Evolutionary conservation across 1,139 yeast species (phyloP).

Genomic region (Diutina scorzettiae): DNA sequence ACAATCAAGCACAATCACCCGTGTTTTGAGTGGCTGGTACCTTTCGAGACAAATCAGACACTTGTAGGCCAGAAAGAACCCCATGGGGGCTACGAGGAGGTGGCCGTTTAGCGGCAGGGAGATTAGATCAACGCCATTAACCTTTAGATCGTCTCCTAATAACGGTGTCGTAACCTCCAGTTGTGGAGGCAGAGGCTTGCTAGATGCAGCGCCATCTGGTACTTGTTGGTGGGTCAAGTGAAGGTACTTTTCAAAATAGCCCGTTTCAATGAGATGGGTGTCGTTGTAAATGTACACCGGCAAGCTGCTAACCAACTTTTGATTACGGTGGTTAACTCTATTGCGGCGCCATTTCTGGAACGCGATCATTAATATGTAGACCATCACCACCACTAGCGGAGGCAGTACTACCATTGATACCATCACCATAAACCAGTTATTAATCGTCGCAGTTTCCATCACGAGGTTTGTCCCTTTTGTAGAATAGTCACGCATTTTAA

Average conservation of each 20-base stretch:
- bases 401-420: constrained; percentile 34
- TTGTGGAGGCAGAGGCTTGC: background rate
- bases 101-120: constrained; percentile 4
- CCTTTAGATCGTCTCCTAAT: background rate
- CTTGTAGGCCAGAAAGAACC: constrained; percentile 29
- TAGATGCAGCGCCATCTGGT: too few relatives aligned
- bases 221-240: constrained; percentile 9
- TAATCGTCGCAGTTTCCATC: constrained; percentile 25
- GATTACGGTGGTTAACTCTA: constrained; percentile 20
- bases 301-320: constrained; percentile 23
- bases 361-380: constrained; percentile 22
- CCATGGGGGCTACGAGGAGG: constrained; percentile 21
- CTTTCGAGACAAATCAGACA: constrained; percentile 36
- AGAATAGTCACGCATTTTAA: constrained; percentile 12
- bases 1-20: constrained; percentile 31
- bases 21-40: constrained; percentile 24
- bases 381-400: constrained; percentile 26
- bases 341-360: constrained; percentile 20
- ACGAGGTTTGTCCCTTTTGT: constrained; percentile 8
- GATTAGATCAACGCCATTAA: background rate
- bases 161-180: background rate
- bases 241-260: constrained; percentile 18
- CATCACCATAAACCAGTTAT: constrained; percentile 28
- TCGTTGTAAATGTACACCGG: constrained; percentile 29
- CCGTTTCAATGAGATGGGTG: constrained; percentile 22